Base-by-base conservation (phyloP, 148 eudicot species). In the Diospyros kaki region DNA sequence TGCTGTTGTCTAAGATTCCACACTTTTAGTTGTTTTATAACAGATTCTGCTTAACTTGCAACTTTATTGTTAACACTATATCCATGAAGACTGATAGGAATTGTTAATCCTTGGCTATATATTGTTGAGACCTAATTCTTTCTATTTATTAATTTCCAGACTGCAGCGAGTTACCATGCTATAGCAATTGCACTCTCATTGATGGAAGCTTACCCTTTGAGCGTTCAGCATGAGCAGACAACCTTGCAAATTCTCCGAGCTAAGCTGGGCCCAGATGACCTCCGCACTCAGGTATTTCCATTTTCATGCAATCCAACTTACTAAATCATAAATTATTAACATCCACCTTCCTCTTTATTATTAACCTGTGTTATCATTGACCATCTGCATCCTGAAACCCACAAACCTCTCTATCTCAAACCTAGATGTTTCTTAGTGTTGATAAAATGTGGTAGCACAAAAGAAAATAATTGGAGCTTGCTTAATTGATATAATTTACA, bases 121-220 rank as follows among this genome's bases (percentile, higher is more conserved):
- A 3, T n/a, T 5, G 28, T 75, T 39, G n/a, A 9, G 70, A 46
- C 54, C 58, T 40, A 51, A 69, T 18, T 76, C 55, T 70, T 76
- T 73, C 58, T 61, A 61, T 71, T 73, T 55, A 13, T 10, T 80
- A 58, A 68, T 82, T 72, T 82, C n/a, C 88, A 95, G 98, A 96
- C 99, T 62, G 99, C 99, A 17, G 99, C 99, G 68, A 96, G 99
- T 85, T 96, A 96, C 85, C 99, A 96, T 93, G 99, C 99, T 76
- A 96, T 96, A 11, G 99, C 98, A 28, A 96, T 96, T 86, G 99
- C 99, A 41, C 94, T 96, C 75, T 96, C 99, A 18, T 83, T 96
- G 83, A 96, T 96, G 99, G 99, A 96, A 87, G 99, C 99, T 42
- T 96, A 93, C 82, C 98, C 99, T 58, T 75, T 96, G 73, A 96